Percentiles rank a stretch among this genome's conserved stretches.
Evolutionary conservation across 2,329 filamentous ascomycete genomes (phyloP).

Genomic region (Apiospora koreana): DNA sequence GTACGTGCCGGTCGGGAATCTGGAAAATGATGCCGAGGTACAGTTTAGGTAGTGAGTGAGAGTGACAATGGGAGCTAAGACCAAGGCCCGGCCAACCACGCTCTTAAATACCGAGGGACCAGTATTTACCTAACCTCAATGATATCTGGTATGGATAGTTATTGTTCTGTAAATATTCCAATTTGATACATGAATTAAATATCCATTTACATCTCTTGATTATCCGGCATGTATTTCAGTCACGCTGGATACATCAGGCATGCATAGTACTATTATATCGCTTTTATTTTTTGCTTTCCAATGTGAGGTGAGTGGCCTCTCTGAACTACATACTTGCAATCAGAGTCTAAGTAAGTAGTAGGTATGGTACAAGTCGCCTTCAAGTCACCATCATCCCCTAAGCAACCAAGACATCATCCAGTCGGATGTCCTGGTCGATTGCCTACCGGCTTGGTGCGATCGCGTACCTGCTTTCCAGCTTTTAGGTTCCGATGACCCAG

Average conservation of each 20-base stretch:
- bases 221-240: too few species aligned
- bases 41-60: too few species aligned
- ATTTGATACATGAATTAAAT: too few species aligned
- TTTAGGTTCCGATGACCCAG: not conserved
- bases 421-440: not conserved
- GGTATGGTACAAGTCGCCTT: not conserved
- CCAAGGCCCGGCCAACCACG: not conserved
- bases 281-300: not conserved
- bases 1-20: not conserved
- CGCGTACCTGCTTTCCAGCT: not conserved
- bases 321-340: not conserved
- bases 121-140: too few species aligned
- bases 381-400: not conserved
- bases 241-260: too few species aligned
- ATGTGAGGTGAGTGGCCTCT: conserved; percentile 7
- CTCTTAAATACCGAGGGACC: too few species aligned
- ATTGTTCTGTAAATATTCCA: too few species aligned
- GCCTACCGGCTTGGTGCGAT: not conserved
- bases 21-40: conserved; percentile 2
- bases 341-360: not conserved
- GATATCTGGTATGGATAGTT: too few species aligned
- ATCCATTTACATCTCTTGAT: too few species aligned
- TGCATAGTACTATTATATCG: not conserved
- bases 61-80: not conserved
- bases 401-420: not conserved